These are phyloP conservation scores for Mortierella sp. DNA, from an alignment of 371 early-diverging fungal genomes.

Conservation along the genomic window DNA sequence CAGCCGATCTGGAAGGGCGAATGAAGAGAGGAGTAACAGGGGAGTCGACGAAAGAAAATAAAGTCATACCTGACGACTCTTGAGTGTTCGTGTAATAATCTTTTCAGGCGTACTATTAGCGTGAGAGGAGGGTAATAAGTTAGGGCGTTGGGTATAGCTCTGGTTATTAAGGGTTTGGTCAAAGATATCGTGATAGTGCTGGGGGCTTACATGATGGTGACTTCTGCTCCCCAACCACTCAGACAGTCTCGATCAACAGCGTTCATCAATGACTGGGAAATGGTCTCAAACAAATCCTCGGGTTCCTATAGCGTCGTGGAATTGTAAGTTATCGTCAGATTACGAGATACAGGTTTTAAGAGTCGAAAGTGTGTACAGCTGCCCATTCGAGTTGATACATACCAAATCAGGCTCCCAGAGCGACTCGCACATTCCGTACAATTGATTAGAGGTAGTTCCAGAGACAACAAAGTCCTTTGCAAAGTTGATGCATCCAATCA, in stretches of 20 bases:
- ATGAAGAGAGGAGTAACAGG: not conserved
- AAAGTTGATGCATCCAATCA: slow-evolving; percentile 97
- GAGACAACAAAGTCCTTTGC: slow-evolving; percentile 97
- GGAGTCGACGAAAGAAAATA: not conserved
- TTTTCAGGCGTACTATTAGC: slow-evolving; percentile 79
- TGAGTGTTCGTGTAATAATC: slow-evolving; percentile 89
- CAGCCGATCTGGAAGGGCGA: not conserved
- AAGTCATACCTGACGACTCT: slow-evolving; percentile 83
- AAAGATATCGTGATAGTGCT: not conserved
- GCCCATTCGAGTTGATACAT: slow-evolving; percentile 19
- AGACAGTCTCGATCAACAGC: slow-evolving; percentile 99
- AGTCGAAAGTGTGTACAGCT: not conserved
- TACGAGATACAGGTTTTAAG: not conserved
- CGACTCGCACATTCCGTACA: slow-evolving; percentile 99
- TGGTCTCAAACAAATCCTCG: slow-evolving; percentile 98
- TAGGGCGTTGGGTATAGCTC: not conserved
- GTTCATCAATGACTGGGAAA: slow-evolving; percentile 97
- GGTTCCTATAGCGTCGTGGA: slow-evolving; percentile 73
- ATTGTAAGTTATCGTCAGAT: not conserved
- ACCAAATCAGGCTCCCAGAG: slow-evolving; percentile 98
- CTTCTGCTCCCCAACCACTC: slow-evolving; percentile 99
- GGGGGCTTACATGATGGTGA: slow-evolving; percentile 87
- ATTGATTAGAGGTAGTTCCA: slow-evolving; percentile 93
- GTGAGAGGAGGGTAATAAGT: not conserved
- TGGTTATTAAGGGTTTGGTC: not conserved